Percentiles rank a stretch among this genome's conserved stretches.
phyloP scores from a whole-genome alignment of 2,329 filamentous ascomycete genomes.

The Fusarium udum region DNA sequence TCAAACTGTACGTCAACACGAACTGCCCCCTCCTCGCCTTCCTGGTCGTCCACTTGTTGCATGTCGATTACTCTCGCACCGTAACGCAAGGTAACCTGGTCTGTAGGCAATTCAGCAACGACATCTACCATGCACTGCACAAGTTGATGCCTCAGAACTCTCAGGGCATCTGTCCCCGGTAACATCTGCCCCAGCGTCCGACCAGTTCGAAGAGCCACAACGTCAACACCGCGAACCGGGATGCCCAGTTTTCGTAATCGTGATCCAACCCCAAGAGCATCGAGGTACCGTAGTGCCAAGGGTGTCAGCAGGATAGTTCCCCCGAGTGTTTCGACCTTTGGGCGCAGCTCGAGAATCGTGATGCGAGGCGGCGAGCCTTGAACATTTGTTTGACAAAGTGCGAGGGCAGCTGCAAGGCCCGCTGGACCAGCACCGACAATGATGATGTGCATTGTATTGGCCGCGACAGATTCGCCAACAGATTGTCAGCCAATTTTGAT shows the following conservation, averaged over 20 bases:
- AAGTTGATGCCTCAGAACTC: not conserved
- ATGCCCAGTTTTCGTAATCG: not conserved
- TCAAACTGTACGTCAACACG: not conserved
- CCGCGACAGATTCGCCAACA: accelerated
- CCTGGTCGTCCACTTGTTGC: not conserved
- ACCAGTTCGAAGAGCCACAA: not conserved
- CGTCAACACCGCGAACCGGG: not conserved
- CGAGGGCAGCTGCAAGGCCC: not conserved
- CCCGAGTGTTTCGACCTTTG: not conserved
- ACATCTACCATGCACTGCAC: not conserved
- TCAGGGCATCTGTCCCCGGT: not conserved
- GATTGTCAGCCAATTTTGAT: accelerated
- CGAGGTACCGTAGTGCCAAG: not conserved
- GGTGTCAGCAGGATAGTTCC: not conserved
- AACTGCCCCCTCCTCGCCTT: not conserved
- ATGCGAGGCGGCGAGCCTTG: accelerated
- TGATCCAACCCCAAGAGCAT: not conserved
- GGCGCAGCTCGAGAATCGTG: not conserved
- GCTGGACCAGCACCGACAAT: not conserved
- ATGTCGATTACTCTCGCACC: not conserved
- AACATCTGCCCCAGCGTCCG: not conserved
- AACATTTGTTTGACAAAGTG: not conserved
- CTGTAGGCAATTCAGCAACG: not conserved
- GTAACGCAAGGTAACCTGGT: not conserved
- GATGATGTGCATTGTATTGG: not conserved